A percentile compares a stretch with the other conserved stretches of the same genome.
phyloP scores from a whole-genome alignment of 2,329 filamentous ascomycete species.

The Parastagonospora nodorum region DNA sequence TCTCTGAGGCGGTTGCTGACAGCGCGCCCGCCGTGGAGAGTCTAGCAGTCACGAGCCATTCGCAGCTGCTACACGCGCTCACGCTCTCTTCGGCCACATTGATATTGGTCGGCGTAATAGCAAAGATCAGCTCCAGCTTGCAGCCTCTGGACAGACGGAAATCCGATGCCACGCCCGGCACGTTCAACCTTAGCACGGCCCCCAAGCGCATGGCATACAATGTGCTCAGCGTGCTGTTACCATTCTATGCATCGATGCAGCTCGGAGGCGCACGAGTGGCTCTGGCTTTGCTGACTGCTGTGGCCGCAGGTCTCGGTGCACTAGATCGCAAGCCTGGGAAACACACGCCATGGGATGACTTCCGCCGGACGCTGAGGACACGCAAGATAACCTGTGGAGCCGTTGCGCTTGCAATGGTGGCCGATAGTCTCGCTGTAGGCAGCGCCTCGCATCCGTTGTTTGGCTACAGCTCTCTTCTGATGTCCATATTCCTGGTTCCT shows the following conservation, averaged over 20 bases:
- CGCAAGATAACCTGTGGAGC: slow-evolving; percentile 45
- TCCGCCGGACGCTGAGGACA: slow-evolving; percentile 42
- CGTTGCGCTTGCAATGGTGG: slow-evolving; percentile 38
- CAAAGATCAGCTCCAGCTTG: slow-evolving; percentile 34
- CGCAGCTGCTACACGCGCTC: slow-evolving; percentile 51
- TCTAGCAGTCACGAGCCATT: slow-evolving; percentile 10
- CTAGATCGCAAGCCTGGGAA: slow-evolving; percentile 39
- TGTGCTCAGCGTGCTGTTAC: slow-evolving; percentile 53
- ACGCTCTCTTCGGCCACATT: slow-evolving; percentile 54
- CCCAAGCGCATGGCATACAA: slow-evolving; percentile 37
- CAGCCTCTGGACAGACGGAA: slow-evolving; percentile 46
- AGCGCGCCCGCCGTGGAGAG: slow-evolving; percentile 14
- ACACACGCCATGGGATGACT: slow-evolving; percentile 35
- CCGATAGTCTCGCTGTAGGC: slow-evolving; percentile 38
- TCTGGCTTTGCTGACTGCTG: slow-evolving; percentile 55
- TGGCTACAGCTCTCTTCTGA: slow-evolving; percentile 54
- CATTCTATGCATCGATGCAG: slow-evolving; percentile 62
- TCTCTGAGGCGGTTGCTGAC: slow-evolving; percentile 31
- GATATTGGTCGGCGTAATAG: slow-evolving; percentile 50
- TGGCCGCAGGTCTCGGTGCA: slow-evolving; percentile 51
- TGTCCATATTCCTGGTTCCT: slow-evolving; percentile 55
- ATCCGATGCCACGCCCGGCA: slow-evolving; percentile 19
- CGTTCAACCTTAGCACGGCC: slow-evolving; percentile 11
- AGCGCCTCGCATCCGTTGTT: slow-evolving; percentile 38
- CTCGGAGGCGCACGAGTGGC: slow-evolving; percentile 61